Conservation (phyloP, 805 yeast genomes). For the Clavispora santaluciae region DNA sequence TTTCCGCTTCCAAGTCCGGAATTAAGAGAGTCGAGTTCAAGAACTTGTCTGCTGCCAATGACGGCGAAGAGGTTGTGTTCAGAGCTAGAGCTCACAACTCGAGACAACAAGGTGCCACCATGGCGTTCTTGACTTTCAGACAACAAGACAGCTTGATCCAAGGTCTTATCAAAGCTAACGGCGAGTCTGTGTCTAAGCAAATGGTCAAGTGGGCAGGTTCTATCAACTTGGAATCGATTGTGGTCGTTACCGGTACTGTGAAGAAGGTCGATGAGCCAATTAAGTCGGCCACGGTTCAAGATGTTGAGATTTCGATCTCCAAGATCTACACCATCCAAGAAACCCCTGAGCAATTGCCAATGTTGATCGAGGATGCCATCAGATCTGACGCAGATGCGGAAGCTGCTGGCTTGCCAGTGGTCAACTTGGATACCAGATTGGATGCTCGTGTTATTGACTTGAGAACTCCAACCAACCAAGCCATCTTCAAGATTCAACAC, state of each 20-base stretch:
- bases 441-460: constrained; percentile 94
- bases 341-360: constrained; percentile 90
- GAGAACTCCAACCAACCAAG: constrained; percentile 96
- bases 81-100: constrained; percentile 93
- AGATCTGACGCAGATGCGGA: constrained; percentile 94
- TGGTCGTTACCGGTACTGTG: constrained; percentile 81
- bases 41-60: constrained; percentile 55
- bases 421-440: constrained; percentile 92
- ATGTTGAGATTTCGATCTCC: constrained; percentile 74
- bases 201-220: constrained; percentile 95
- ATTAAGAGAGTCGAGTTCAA: constrained; percentile 55
- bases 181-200: constrained; percentile 66
- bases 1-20: constrained; percentile 68
- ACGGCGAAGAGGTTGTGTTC: constrained; percentile 73
- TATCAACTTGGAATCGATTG: constrained; percentile 84
- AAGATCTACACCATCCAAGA: constrained; percentile 75
- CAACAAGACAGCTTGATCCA: constrained; percentile 92
- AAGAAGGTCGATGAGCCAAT: constrained; percentile 80
- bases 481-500: constrained; percentile 89
- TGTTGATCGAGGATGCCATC: constrained; percentile 92
- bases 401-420: constrained; percentile 86
- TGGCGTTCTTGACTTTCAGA: constrained; percentile 86
- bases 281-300: constrained; percentile 88
- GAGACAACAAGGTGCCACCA: constrained; percentile 93
- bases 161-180: constrained; percentile 57